These are phyloP conservation scores for Babjeviella inositovora DNA, from an alignment of 805 yeast species.

Conservation along the genomic window DNA sequence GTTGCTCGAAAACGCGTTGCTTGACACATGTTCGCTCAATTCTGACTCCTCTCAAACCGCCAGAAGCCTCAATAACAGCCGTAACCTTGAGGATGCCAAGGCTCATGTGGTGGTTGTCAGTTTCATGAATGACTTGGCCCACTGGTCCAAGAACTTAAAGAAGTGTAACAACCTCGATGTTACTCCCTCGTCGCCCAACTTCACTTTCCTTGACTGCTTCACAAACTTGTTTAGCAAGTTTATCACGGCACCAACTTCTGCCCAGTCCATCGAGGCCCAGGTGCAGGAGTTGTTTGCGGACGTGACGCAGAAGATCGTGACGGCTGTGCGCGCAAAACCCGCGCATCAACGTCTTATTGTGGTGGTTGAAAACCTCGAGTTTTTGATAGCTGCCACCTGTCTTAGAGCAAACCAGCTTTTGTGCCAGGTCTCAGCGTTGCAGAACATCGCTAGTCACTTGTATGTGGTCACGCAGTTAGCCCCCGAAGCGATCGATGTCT, in stretches of 20 bases:
- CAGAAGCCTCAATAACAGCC: conserved; percentile 5
- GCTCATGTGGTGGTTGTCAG: conserved; percentile 14
- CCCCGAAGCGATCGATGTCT: conserved; percentile 15
- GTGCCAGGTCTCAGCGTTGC: conserved; percentile 14
- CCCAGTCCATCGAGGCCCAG: conserved; percentile 2
- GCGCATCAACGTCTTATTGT: conserved; percentile 10
- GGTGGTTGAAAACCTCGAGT: conserved; percentile 29
- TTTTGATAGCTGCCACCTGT: conserved; percentile 24
- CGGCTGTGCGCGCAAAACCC: too few species aligned
- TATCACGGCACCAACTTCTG: neutral
- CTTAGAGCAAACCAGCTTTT: conserved; percentile 16
- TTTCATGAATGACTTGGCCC: conserved; percentile 13
- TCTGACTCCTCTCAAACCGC: conserved; percentile 8
- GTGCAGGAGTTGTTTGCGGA: conserved; percentile 2
- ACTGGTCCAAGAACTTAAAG: conserved; percentile 14
- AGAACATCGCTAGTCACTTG: conserved; percentile 13
- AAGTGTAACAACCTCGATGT: conserved; percentile 27
- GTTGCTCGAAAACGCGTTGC: conserved; percentile 31
- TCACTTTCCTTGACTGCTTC: conserved; percentile 27
- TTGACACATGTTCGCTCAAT: conserved; percentile 26
- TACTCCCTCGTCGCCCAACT: conserved; percentile 11
- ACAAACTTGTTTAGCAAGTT: conserved; percentile 20
- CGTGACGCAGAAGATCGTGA: conserved; percentile 5
- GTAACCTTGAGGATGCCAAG: conserved; percentile 1
- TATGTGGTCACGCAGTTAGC: conserved; percentile 21